Base-by-base conservation (phyloP, 352 stramenopile species). In the Aphanomyces cochlioides region DNA sequence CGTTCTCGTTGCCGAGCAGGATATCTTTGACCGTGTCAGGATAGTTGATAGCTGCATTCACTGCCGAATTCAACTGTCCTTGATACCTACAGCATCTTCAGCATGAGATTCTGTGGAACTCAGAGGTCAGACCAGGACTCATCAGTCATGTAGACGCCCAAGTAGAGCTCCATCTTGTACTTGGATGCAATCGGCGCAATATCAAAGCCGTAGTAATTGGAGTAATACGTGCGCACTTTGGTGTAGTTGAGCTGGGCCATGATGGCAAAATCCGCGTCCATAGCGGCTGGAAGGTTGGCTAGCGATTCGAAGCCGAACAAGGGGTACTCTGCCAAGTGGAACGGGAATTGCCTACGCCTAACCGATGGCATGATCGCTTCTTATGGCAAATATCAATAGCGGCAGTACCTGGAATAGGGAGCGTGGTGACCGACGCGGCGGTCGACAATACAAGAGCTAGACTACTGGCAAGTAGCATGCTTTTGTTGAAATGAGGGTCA, bases 221-320 rank as follows among this genome's bases (percentile, higher is more conserved):
- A 78, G 73, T 89, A 80, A 72, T 85, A 90, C 28, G 81, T 90
- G 45, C 79, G 81, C 59, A 87, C 78, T 3, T 73, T 13, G 72
- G 87, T 80, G 39, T 79, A 73, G 28, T 28, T 28, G 28, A 28
- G 28, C 65, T 82, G 38, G 28, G 72, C 74, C 47, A 88, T 79
- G 40, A 81, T 72, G 7, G 48, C 50, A 39, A 88, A 80, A 68
- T 90, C 80, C 5, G 74, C 59, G 43, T 86, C 78, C 34, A 85
- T 76, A 4, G 73, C 70, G 39, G 63, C 67, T 15, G 59, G 57
- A 28, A 82, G 67, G 0, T 45, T 56, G 15, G 17, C 36, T 15
- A 2, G 43, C 2, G 28, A 28, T 28, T 28, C 28, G 2, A 38
- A 67, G 21, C 67, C 79, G 17, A 56, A 75, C 48, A 89, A 58